Evolutionary conservation across 2,329 filamentous ascomycete genomes (phyloP).

Genomic region (Neurospora sp.): DNA sequence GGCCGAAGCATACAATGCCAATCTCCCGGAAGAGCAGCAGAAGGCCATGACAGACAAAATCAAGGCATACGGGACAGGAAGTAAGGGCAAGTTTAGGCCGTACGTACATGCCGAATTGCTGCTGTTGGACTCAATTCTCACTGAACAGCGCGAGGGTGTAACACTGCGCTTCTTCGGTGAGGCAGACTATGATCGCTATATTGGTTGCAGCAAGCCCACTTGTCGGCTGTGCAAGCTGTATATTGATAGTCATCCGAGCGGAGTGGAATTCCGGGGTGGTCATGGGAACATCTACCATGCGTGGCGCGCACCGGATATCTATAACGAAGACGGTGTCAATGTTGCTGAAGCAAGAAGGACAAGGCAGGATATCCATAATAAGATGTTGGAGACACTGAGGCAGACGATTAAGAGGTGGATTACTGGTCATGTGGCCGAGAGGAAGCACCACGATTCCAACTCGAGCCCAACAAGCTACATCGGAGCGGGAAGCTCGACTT

Average conservation of each 20-base stretch:
- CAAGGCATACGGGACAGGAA: background rate
- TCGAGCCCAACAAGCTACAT: background rate
- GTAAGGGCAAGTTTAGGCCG: constrained; percentile 16
- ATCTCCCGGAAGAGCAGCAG: background rate
- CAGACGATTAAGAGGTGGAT: constrained; percentile 9
- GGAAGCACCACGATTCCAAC: constrained; percentile 11
- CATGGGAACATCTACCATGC: constrained; percentile 29
- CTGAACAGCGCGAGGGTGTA: constrained; percentile 3
- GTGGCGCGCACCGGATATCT: constrained; percentile 29
- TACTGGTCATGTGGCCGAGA: background rate
- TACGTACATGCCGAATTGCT: constrained; percentile 27
- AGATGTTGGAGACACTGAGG: constrained; percentile 5
- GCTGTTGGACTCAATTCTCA: constrained; percentile 20
- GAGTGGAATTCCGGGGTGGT: constrained; percentile 20
- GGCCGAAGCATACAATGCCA: background rate
- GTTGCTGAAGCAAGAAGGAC: background rate
- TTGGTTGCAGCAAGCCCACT: constrained; percentile 31
- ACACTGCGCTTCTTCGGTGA: constrained; percentile 19
- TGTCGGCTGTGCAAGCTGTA: constrained; percentile 30
- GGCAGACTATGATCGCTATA: constrained; percentile 22
- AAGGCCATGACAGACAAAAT: background rate
- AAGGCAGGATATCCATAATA: background rate
- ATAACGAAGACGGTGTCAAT: background rate
- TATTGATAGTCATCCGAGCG: constrained; percentile 19
- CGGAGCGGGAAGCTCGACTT: background rate